phyloP scores from a whole-genome alignment of 2,329 filamentous ascomycete species.

The Paracamarosporium sp. region DNA sequence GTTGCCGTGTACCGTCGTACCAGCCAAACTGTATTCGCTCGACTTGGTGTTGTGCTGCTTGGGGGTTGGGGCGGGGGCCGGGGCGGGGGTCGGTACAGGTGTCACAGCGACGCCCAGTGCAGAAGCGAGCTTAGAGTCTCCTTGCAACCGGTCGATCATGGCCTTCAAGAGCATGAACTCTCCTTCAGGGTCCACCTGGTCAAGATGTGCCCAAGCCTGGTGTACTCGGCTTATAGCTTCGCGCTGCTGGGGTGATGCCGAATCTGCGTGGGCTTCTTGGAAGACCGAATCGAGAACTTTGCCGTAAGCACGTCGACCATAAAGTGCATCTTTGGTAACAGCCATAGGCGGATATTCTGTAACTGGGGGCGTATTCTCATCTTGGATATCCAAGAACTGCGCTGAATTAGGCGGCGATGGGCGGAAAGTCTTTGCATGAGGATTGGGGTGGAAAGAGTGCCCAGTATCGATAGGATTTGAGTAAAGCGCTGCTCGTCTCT shows the following conservation, averaged over 20 bases:
- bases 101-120: conserved; percentile 50
- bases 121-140: conserved; percentile 69
- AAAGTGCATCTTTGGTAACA: conserved; percentile 75
- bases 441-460: conserved; percentile 42
- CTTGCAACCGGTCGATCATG: conserved; percentile 75
- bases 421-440: conserved; percentile 45
- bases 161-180: conserved; percentile 83
- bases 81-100: conserved; percentile 31
- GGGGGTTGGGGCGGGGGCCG: no score
- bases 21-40: conserved; percentile 40
- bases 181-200: conserved; percentile 88
- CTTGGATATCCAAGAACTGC: conserved; percentile 43
- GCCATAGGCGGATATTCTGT: conserved; percentile 60
- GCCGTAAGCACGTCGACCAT: conserved; percentile 81
- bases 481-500: conserved; percentile 37
- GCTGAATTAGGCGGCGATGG: conserved; percentile 42
- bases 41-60: conserved; percentile 40
- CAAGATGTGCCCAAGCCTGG: conserved; percentile 83
- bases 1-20: conserved; percentile 43
- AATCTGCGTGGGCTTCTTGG: conserved; percentile 86
- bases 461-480: conserved; percentile 34
- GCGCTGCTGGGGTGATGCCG: conserved; percentile 71
- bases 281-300: conserved; percentile 84
- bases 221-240: conserved; percentile 84
- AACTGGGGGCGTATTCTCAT: conserved; percentile 68